Base-by-base conservation (phyloP, 2,329 filamentous ascomycete genomes). In the Lasiodiplodia sp. region DNA sequence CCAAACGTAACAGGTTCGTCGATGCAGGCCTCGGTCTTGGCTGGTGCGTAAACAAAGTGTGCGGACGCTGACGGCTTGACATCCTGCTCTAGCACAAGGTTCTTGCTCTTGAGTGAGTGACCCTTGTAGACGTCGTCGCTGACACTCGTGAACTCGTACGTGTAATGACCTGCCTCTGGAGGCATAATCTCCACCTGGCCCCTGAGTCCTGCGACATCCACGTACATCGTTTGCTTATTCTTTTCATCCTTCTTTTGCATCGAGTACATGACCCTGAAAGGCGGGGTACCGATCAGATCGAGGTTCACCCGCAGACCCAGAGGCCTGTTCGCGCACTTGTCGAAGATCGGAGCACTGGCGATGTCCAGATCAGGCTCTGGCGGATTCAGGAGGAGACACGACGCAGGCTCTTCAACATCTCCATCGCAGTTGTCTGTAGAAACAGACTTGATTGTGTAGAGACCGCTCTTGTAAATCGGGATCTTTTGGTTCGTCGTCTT, bases 271-370 rank as follows among this genome's bases (percentile, higher is more conserved):
- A 99, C 85, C n/a, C 85, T 84, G 81, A 99, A 99, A 1, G 95
- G 95, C 56, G 96, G 95, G 0, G 94, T 97, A 70, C 96, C 96
- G 34, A 95, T 91, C 49, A 99, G 85, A 77, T 98, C 94, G 62
- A 99, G 83, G 75, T 96, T 92, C 52, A 99, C 92, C 12, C 91
- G 88, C 67, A 99, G 86, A 51, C 96, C 96, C 70, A 99, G 92
- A 0, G 96, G 93, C 75, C 94, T 97, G 58, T 94, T 94, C 44
- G 94, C 95, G 78, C 96, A 99, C 77, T 96, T 97, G 79, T 99
- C 96, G 65, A 93, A 92, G 53, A 99, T 94, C 71, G 94, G 91
- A 73, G 97, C 92, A 7, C 89, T 86, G 38, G 87, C 87, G 62
- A 99, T 83, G 4, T 88, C 85, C 69, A 99, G 79, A 67, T 91